These are phyloP conservation scores for Dalbergia oliveri DNA, from an alignment of 306 rosid genomes.

Conservation along the genomic window DNA sequence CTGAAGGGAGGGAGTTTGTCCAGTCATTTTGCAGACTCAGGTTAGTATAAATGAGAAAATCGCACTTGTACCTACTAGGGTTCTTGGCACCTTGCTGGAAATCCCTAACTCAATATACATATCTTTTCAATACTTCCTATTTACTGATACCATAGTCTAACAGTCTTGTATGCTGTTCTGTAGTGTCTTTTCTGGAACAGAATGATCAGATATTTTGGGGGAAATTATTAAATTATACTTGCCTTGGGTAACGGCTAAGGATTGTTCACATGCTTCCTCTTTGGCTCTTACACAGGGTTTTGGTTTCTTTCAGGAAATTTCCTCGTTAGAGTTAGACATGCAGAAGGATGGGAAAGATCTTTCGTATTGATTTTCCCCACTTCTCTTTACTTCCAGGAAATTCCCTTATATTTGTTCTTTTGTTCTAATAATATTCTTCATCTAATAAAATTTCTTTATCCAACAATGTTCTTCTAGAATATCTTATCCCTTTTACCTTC, in stretches of 20 bases:
- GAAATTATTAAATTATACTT: conserved; percentile 2
- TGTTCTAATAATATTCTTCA: conserved; percentile 28
- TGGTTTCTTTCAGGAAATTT: neutral
- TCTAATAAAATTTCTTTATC: neutral
- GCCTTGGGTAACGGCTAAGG: neutral
- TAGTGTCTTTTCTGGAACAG: neutral
- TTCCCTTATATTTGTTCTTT: conserved; percentile 20
- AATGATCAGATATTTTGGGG: conserved; percentile 10
- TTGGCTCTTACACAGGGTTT: neutral
- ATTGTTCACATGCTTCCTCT: conserved; percentile 13
- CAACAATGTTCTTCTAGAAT: too few species aligned
- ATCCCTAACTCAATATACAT: too few species aligned
- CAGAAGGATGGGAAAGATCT: conserved; percentile 14
- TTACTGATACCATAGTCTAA: too few species aligned
- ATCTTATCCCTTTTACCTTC: too few species aligned
- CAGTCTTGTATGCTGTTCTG: conserved; percentile 7
- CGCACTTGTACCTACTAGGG: too few species aligned
- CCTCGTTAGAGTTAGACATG: conserved; percentile 2
- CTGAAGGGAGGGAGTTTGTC: too few species aligned
- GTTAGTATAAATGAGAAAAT: too few species aligned
- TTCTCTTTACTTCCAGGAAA: neutral
- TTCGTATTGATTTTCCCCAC: neutral
- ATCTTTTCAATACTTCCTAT: too few species aligned
- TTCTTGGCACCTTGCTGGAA: too few species aligned
- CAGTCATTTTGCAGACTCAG: too few species aligned